phyloP scores from a whole-genome alignment of 73 alveolate species.

The Symbiodinium natans region DNA sequence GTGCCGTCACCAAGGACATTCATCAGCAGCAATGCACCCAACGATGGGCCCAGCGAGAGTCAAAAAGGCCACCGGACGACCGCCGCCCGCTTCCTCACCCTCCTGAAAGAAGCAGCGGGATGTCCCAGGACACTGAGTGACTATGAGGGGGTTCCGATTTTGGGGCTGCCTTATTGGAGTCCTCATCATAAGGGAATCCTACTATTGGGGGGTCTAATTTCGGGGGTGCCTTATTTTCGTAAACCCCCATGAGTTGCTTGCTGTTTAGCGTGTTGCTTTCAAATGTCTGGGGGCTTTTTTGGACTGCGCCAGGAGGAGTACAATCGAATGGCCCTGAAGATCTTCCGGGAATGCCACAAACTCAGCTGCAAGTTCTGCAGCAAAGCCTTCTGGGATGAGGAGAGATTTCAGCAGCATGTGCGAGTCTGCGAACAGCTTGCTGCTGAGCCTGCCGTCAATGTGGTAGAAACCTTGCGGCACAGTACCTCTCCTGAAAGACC shows the following conservation, averaged over 20 bases:
- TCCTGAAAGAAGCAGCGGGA: background rate
- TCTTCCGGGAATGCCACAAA: background rate
- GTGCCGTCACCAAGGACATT: conserved; percentile 92
- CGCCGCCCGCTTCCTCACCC: conserved; percentile 96
- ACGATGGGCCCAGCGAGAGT: conserved; percentile 96
- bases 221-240: too few relatives aligned
- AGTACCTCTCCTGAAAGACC: background rate
- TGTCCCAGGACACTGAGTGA: background rate
- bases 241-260: too few relatives aligned
- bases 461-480: background rate
- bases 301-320: background rate
- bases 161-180: background rate
- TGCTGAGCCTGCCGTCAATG: background rate
- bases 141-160: too few relatives aligned
- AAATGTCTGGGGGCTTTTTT: too few relatives aligned
- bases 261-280: too few relatives aligned
- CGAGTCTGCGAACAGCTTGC: conserved; percentile 3
- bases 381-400: background rate
- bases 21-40: conserved; percentile 96
- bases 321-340: background rate
- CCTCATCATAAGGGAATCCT: too few relatives aligned
- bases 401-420: background rate
- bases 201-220: too few relatives aligned
- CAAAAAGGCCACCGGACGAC: conserved; percentile 95
- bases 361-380: conserved; percentile 15